These are phyloP conservation scores for Teratosphaeria zuluensis DNA, from an alignment of 2,329 filamentous ascomycete species.

Conservation along the genomic window DNA sequence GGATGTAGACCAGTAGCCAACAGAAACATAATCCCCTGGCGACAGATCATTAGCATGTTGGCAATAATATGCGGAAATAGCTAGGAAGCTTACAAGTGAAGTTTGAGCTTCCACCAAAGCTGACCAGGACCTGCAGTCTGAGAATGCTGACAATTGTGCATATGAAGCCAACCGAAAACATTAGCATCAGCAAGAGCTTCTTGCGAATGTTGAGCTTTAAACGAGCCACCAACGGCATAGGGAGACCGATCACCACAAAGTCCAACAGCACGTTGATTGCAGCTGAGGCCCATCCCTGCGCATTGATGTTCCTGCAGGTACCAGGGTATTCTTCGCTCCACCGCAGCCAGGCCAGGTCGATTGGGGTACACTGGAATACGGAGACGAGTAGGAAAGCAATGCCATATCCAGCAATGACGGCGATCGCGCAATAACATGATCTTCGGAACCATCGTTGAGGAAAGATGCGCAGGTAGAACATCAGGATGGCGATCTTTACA, in stretches of 20 bases:
- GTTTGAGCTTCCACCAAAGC: conserved; percentile 6
- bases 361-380: conserved; percentile 6
- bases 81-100: conserved; percentile 4
- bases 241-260: conserved; percentile 12
- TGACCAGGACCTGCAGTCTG: conserved; percentile 5
- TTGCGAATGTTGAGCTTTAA: conserved; percentile 8
- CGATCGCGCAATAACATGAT: conserved; percentile 17
- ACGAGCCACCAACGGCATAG: conserved; percentile 8
- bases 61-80: background rate
- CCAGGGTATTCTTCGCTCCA: conserved; percentile 6
- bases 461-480: conserved; percentile 28
- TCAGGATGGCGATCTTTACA: conserved; percentile 26
- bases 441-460: conserved; percentile 20
- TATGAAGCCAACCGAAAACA: conserved; percentile 8
- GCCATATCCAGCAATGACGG: conserved; percentile 2
- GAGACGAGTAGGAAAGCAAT: conserved; percentile 7
- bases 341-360: conserved; percentile 5
- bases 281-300: conserved; percentile 7
- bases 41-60: background rate
- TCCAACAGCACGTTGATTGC: conserved; percentile 12
- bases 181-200: conserved; percentile 5
- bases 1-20: conserved; percentile 7
- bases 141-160: conserved; percentile 8
- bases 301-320: conserved; percentile 8
- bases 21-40: conserved; percentile 1